Percentiles rank a stretch among this genome's conserved stretches.
phyloP scores from a whole-genome alignment of 2,329 filamentous ascomycete genomes.

The Dactylonectria macrodidyma region DNA sequence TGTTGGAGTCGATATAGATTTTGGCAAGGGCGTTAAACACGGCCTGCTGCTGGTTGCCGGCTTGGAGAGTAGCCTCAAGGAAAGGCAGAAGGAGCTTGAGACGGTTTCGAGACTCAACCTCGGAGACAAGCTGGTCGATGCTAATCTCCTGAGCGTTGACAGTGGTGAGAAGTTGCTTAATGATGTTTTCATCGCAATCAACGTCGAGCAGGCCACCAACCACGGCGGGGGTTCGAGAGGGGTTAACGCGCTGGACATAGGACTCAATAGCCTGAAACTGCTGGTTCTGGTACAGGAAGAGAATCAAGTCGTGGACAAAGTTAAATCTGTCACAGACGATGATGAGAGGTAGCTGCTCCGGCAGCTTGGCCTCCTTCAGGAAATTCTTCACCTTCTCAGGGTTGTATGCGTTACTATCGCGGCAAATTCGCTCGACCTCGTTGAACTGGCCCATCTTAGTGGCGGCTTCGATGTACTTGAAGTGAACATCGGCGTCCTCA shows the following conservation, averaged over 20 bases:
- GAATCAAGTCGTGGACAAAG: constrained; percentile 95
- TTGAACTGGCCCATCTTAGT: constrained; percentile 94
- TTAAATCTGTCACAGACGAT: constrained; percentile 99
- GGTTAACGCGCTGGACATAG: constrained; percentile 98
- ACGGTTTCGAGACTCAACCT: constrained; percentile 96
- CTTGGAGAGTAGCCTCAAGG: constrained; percentile 90
- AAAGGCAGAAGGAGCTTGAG: constrained; percentile 96
- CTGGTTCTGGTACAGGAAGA: constrained; percentile 98
- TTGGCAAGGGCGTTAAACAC: constrained; percentile 98
- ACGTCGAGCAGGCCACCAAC: constrained; percentile 95
- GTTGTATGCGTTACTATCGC: constrained; percentile 92
- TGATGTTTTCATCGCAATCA: constrained; percentile 96
- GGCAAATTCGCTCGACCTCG: constrained; percentile 97
- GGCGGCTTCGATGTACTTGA: constrained; percentile 99
- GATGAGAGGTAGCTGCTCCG: constrained; percentile 95
- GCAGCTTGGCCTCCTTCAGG: constrained; percentile 93
- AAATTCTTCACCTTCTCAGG: constrained; percentile 99
- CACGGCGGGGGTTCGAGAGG: constrained; percentile 89
- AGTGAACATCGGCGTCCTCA: constrained; percentile 95
- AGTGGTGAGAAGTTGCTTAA: constrained; percentile 90
- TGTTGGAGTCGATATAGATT: constrained; percentile 99
- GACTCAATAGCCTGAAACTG: constrained; percentile 99
- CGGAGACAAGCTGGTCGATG: constrained; percentile 92
- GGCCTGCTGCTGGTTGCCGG: constrained; percentile 95
- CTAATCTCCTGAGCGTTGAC: constrained; percentile 89